A percentile compares a stretch with the other conserved stretches of the same genome.
Conservation (phyloP, 202 grass and related monocot species). For the Saccharum hybrid region DNA sequence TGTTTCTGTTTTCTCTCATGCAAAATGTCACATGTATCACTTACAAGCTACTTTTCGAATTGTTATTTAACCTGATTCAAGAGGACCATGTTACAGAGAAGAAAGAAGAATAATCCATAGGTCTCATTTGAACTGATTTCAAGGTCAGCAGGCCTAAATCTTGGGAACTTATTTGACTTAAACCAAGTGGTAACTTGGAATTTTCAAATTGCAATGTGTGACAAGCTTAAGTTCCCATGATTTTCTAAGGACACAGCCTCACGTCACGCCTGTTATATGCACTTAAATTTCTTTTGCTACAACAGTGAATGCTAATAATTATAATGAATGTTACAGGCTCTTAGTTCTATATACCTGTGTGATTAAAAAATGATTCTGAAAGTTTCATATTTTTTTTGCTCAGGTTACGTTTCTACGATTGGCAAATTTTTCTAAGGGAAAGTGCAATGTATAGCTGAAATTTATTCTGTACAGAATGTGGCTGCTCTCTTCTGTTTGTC, state of each 20-base stretch:
- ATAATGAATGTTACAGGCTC: too few species aligned
- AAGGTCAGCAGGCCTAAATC: conserved; percentile 63
- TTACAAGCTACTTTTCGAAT: conserved; percentile 22
- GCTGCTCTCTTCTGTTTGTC: too few species aligned
- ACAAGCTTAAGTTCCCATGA: not conserved
- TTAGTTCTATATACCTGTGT: too few species aligned
- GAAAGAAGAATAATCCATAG: conserved; percentile 63
- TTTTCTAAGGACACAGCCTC: conserved; percentile 18
- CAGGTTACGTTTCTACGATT: too few species aligned
- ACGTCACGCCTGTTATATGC: not conserved
- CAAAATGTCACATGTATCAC: conserved; percentile 9
- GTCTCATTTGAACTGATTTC: conserved; percentile 77
- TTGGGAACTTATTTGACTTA: conserved; percentile 71
- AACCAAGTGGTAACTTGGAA: conserved; percentile 30
- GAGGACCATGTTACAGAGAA: conserved; percentile 76
- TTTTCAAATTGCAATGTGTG: not conserved
- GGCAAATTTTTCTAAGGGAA: too few species aligned
- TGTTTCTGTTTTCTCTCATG: not conserved
- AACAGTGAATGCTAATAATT: too few species aligned
- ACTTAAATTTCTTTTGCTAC: too few species aligned
- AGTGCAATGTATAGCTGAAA: too few species aligned
- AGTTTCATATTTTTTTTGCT: too few species aligned
- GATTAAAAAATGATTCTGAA: too few species aligned
- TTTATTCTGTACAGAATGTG: too few species aligned
- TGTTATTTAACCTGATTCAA: conserved; percentile 30